Evolutionary conservation across 129 eudicot genomes (phyloP), one percentile per base, ranked within the genome.

Genomic region (Flaveria trinervia): DNA sequence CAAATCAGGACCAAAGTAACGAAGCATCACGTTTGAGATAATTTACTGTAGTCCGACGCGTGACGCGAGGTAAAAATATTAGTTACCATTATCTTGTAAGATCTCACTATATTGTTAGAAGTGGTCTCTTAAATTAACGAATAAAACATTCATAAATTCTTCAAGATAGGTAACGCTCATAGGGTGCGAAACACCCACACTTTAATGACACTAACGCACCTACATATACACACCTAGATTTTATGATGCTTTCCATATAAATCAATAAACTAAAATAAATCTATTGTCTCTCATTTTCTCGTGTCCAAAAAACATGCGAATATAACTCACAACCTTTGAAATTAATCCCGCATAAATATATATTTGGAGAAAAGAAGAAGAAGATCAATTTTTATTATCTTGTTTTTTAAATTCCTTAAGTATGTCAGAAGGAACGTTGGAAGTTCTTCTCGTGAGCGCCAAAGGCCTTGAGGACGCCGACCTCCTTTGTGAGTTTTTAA

Each of bases 371-470:
- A 41, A 39, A 20, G 13, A 55, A 62, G 51, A 50, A 46, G 13
- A 39, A 71, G 9, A 16, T 5, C 23, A 36, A 68, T 46, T 9
- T n/a, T 44, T 55, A 28, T 55, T 78, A 67, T 74, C 25, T 54
- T 18, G 6, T 80, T 54, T 54, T 80, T 52, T 66, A 3, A 17
- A 41, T 23, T 57, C 51, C 18, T 74, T 33, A 75, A 78, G 44
- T 13, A 91, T 92, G 97, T 70, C 90, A 3, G 85, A 77, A 39
- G 97, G 96, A 80, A 87, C 84, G 78, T 91, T 92, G 39, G 97
- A 92, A 85, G 97, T 92, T 79, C 83, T 83, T 68, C 86, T 92
- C 43, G 84, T 80, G 17, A 68, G 85, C 69, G 97, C 97, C 81
- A 87, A 87, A 82, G 96, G 92, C 84, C 96, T 92, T 25, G 85